A percentile compares a stretch with the other conserved stretches of the same genome.
Evolutionary conservation across 257 asterid genomes (phyloP).

Genomic region (Ilex asprella): DNA sequence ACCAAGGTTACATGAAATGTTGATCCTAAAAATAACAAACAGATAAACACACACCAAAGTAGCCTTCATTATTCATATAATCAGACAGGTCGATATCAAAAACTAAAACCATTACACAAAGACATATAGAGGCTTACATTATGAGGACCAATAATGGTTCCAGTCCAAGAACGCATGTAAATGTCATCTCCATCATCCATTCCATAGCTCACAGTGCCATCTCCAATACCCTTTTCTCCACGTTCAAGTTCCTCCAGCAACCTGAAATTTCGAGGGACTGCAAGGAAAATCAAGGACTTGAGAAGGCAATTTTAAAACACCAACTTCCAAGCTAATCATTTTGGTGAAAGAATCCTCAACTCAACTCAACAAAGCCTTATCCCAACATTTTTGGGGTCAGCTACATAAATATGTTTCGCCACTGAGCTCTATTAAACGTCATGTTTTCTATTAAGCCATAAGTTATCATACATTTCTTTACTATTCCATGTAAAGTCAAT

Average conservation of each 20-base stretch:
- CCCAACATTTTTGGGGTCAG: too few species aligned
- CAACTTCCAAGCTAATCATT: background rate
- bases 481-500: too few species aligned
- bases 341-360: too few species aligned
- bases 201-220: constrained; percentile 87
- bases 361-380: too few species aligned
- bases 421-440: too few species aligned
- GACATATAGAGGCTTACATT: constrained; percentile 31
- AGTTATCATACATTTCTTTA: too few species aligned
- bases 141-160: constrained; percentile 83
- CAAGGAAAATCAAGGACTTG: constrained; percentile 17
- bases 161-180: constrained; percentile 83
- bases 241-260: constrained; percentile 92
- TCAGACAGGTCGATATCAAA: background rate
- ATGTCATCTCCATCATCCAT: constrained; percentile 92
- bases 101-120: background rate
- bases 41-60: background rate
- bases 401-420: too few species aligned
- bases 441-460: too few species aligned
- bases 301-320: constrained; percentile 11
- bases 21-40: too few species aligned
- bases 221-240: constrained; percentile 90
- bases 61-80: background rate
- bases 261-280: constrained; percentile 85
- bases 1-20: background rate